Base-by-base conservation (phyloP, 495 filamentous ascomycete species). In the Acidomyces sp. region DNA sequence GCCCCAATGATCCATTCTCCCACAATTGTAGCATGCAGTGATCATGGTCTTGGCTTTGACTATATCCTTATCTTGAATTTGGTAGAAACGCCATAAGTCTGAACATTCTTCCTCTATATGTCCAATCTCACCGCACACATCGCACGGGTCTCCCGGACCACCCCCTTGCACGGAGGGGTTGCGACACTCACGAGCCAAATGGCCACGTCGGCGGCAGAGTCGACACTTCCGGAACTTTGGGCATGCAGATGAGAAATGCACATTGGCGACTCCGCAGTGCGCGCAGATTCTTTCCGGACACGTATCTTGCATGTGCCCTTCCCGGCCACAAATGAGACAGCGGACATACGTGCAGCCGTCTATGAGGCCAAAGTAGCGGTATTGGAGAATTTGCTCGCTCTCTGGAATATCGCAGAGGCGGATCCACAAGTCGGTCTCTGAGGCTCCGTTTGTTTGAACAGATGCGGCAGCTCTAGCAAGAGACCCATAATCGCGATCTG, bases 91-190 rank as follows among this genome's bases (percentile, higher is more conserved):
- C 48, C 48, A 51, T 7, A 51, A 19, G 6, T 7, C 23, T 3
- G 43, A 29, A 38, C 48, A 51, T n/a, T 35, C 37, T 17, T 46
- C 43, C 24, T 46, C 48, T 13, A 34, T 12, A 22, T 51, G 48
- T 7, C 38, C 44, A 2, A 17, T 18, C 6, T 22, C 5, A 9
- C 32, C 29, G 37, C 30, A 46, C 17, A 34, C 26, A 18, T 40
- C 33, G 25, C 48, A 51, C 3, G 15, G 1, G 17, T 46, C 35
- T 27, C 36, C 40, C 1, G 41, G 15, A 6, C n/a, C 20, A 3
- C 28, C 23, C 2, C 28, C 15, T 30, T 30, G 23, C 2, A 39
- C 37, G 26, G 10, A 5, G 4, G 28, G 39, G 13, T 30, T 32
- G 2, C 3, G 16, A 31, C 47, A 50, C 10, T 23, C 11, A 6